A percentile compares a stretch with the other conserved stretches of the same genome.
Conservation (phyloP, 2,329 filamentous ascomycete genomes). For the Pyrenophora tritici-repentis region DNA sequence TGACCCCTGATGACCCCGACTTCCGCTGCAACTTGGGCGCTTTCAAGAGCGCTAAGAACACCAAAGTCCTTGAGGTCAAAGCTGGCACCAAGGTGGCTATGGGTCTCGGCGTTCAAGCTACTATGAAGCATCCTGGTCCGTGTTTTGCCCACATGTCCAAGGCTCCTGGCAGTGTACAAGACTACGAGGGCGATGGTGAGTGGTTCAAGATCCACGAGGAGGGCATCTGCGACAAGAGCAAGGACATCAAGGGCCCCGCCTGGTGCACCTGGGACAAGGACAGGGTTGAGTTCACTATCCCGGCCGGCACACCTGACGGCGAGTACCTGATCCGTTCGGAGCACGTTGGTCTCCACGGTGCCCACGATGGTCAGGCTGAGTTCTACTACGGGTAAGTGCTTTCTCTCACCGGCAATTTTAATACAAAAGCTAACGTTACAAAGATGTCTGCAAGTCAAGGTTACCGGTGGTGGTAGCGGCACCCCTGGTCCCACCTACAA, state of each 20-base stretch:
- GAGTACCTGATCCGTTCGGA: conserved; percentile 52
- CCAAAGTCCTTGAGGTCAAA: conserved; percentile 17
- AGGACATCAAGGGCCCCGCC: conserved; percentile 13
- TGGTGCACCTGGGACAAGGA: conserved; percentile 30
- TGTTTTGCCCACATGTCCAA: conserved; percentile 33
- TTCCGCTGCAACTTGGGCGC: conserved; percentile 37
- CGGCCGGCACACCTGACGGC: conserved; percentile 44
- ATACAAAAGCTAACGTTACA: neutral
- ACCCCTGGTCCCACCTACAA: conserved; percentile 36
- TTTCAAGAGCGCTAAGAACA: conserved; percentile 16
- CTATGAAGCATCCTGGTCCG: conserved; percentile 29
- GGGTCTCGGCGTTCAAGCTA: conserved; percentile 24
- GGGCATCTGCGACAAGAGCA: conserved; percentile 15
- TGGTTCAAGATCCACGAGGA: conserved; percentile 37
- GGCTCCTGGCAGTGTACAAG: conserved; percentile 21
- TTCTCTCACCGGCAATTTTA: neutral
- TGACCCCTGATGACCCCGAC: conserved; percentile 26
- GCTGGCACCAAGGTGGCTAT: conserved; percentile 23
- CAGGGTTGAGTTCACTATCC: conserved; percentile 39
- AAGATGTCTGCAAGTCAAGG: conserved; percentile 50
- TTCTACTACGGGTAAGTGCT: conserved; percentile 41
- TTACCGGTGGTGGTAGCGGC: conserved; percentile 42
- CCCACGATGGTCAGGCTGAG: conserved; percentile 39
- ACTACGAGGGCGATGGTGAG: conserved; percentile 30
- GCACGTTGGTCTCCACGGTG: conserved; percentile 51